A percentile compares a stretch with the other conserved stretches of the same genome.
These are phyloP conservation scores for Zygoascus tannicola DNA, from an alignment of 805 yeast genomes.

Conservation along the genomic window DNA sequence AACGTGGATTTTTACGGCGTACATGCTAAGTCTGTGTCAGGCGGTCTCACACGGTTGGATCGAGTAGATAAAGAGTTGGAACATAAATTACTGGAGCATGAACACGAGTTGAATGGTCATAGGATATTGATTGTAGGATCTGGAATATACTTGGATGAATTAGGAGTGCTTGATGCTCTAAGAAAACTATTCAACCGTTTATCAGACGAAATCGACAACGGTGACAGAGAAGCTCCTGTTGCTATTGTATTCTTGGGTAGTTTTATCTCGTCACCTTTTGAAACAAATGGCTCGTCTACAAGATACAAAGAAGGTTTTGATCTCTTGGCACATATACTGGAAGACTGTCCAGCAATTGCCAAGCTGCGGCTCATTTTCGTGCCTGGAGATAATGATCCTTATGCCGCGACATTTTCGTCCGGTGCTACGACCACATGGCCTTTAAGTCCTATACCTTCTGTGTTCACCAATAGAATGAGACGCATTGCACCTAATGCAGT, in stretches of 20 bases:
- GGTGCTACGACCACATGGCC: constrained; percentile 63
- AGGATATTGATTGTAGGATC: constrained; percentile 66
- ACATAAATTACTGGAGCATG: constrained; percentile 45
- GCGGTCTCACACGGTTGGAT: constrained; percentile 20
- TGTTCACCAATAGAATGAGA: constrained; percentile 60
- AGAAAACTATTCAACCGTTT: constrained; percentile 50
- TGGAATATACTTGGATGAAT: constrained; percentile 57
- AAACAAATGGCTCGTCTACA: constrained; percentile 45
- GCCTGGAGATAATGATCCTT: constrained; percentile 91
- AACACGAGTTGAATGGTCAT: constrained; percentile 47
- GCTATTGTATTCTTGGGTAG: constrained; percentile 78
- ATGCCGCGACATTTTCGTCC: constrained; percentile 65
- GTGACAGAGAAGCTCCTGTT: constrained; percentile 38
- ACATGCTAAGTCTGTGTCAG: constrained; percentile 23
- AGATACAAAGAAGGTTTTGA: constrained; percentile 55
- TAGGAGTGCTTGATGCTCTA: constrained; percentile 51
- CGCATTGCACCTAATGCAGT: constrained; percentile 42
- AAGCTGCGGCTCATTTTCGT: constrained; percentile 56
- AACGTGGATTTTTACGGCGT: constrained; percentile 59
- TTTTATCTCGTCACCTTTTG: constrained; percentile 58
- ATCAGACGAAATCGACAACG: constrained; percentile 38
- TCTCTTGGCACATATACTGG: constrained; percentile 54
- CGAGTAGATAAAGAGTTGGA: constrained; percentile 56
- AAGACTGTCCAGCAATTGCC: constrained; percentile 45
- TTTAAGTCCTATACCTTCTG: constrained; percentile 55